A percentile compares a stretch with the other conserved stretches of the same genome.
Conservation (phyloP, 768 basidiomycete species). For the Lactarius tabidus region DNA sequence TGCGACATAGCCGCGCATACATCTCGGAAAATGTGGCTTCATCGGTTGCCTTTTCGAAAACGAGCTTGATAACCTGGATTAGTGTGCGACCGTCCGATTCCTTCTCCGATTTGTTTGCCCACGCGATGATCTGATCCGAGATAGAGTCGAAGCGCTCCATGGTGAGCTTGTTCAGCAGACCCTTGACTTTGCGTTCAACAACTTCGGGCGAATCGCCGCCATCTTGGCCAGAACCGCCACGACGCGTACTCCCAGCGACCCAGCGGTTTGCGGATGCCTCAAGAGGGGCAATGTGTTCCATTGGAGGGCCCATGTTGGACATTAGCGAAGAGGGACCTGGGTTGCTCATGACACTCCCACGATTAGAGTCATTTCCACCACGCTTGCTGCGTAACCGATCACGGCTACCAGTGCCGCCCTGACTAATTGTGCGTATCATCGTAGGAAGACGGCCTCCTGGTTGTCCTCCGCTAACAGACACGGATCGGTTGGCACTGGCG, state of each 20-base stretch:
- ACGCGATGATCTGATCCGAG: conserved; percentile 89
- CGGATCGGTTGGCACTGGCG: conserved; percentile 42
- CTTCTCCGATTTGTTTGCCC: conserved; percentile 91
- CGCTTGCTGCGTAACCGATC: conserved; percentile 77
- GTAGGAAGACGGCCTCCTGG: conserved; percentile 50
- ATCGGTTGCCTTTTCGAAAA: conserved; percentile 97
- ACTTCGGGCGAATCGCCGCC: conserved; percentile 72
- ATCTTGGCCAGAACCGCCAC: conserved; percentile 40
- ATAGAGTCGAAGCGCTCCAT: conserved; percentile 97
- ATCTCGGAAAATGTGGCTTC: conserved; percentile 95
- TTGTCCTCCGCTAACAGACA: conserved; percentile 51
- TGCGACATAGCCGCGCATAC: conserved; percentile 92
- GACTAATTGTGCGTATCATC: conserved; percentile 61
- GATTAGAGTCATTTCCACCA: conserved; percentile 70
- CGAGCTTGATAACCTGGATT: conserved; percentile 92
- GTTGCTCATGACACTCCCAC: conserved; percentile 40
- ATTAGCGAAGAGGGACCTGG: conserved; percentile 26
- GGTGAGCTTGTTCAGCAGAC: conserved; percentile 90
- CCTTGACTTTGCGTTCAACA: conserved; percentile 91
- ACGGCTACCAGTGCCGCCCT: conserved; percentile 47
- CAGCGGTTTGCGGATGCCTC: conserved; percentile 80
- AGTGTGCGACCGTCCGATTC: conserved; percentile 93
- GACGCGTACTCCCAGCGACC: conserved; percentile 52
- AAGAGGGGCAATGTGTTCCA: conserved; percentile 76
- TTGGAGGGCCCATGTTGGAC: conserved; percentile 34